These are phyloP conservation scores for Pholiota molesta DNA, from an alignment of 768 basidiomycete species.

Conservation along the genomic window DNA sequence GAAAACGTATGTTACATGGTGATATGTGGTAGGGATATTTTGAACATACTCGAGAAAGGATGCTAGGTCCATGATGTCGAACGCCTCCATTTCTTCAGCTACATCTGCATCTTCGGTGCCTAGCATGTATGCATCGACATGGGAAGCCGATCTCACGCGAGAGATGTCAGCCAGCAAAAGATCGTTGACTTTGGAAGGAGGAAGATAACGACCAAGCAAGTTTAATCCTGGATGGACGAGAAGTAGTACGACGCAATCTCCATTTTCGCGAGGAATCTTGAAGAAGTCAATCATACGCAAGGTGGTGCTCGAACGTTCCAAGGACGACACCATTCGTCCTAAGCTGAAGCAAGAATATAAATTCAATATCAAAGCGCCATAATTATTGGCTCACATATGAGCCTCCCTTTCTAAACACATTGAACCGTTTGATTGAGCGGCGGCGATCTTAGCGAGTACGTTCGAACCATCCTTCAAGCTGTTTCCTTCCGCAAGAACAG, in stretches of 20 bases:
- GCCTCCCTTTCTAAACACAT: constrained; percentile 75
- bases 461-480: constrained; percentile 71
- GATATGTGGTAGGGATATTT: background rate
- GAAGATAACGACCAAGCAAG: constrained; percentile 70
- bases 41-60: constrained; percentile 70
- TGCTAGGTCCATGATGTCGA: constrained; percentile 77
- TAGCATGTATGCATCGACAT: constrained; percentile 55
- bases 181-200: constrained; percentile 65
- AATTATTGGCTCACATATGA: constrained; percentile 55
- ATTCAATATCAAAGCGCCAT: background rate
- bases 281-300: constrained; percentile 67
- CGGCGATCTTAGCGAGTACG: constrained; percentile 74
- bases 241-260: constrained; percentile 72
- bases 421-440: constrained; percentile 71
- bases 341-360: constrained; percentile 39
- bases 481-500: constrained; percentile 66
- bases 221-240: constrained; percentile 73
- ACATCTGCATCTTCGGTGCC: constrained; percentile 47
- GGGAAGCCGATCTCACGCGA: constrained; percentile 42
- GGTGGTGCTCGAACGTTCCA: constrained; percentile 55
- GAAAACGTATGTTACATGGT: constrained; percentile 7
- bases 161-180: constrained; percentile 61
- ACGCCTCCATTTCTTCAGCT: constrained; percentile 57
- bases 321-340: constrained; percentile 47
- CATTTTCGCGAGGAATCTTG: constrained; percentile 64